A percentile compares a stretch with the other conserved stretches of the same genome.
These are phyloP conservation scores for Zygotorulaspora florentina DNA, from an alignment of 805 yeast species.

Conservation along the genomic window DNA sequence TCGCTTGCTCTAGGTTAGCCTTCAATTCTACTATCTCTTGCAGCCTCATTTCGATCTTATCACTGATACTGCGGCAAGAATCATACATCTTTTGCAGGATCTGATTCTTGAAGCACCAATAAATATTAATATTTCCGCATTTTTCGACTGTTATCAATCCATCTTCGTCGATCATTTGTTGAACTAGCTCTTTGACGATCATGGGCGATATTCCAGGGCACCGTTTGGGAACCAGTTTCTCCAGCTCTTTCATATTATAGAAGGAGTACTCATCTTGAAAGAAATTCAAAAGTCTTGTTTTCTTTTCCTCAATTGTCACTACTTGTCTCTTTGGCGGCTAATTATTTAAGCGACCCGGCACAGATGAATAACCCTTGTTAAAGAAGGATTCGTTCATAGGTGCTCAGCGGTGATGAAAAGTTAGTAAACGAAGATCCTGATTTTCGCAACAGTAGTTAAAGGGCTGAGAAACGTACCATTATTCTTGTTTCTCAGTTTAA, in stretches of 20 bases:
- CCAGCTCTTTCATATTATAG: conserved; percentile 50
- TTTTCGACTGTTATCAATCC: conserved; percentile 46
- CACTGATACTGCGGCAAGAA: conserved; percentile 9
- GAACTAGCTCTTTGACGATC: conserved; percentile 50
- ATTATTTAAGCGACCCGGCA: neutral
- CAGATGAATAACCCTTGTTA: too few relatives aligned
- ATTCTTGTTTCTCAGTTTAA: too few relatives aligned
- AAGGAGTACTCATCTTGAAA: conserved; percentile 40
- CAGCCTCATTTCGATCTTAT: conserved; percentile 13
- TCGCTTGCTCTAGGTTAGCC: conserved; percentile 8
- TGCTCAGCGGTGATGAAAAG: too few relatives aligned
- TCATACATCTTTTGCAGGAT: conserved; percentile 12
- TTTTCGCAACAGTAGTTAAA: too few relatives aligned
- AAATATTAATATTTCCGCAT: conserved; percentile 51
- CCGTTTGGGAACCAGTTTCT: conserved; percentile 42
- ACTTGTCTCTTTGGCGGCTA: conserved; percentile 34
- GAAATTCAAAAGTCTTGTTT: conserved; percentile 36
- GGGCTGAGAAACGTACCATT: too few relatives aligned
- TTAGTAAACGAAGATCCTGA: too few relatives aligned
- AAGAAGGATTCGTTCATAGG: too few relatives aligned
- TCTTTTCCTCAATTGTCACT: conserved; percentile 39
- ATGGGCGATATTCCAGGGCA: conserved; percentile 47
- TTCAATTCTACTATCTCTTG: conserved; percentile 14
- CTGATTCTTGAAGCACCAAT: conserved; percentile 43
- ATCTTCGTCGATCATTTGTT: conserved; percentile 46